Evolutionary conservation across 2,329 filamentous ascomycete species (phyloP), one percentile per base, ranked within the genome.

Genomic region (Lecanicillium sp.): DNA sequence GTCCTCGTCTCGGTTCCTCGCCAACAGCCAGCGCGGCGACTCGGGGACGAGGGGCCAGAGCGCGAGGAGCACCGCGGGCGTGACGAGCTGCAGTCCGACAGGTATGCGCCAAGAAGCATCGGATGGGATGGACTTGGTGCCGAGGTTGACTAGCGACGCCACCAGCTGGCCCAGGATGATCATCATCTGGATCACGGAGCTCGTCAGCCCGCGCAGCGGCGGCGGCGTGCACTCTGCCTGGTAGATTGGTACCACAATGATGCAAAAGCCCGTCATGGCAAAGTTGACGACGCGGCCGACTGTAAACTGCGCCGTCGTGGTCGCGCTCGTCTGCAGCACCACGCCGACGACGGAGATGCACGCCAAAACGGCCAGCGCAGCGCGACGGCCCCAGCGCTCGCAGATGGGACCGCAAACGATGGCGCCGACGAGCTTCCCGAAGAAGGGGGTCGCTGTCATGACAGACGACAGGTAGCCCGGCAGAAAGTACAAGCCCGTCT

Each of bases 11-110:
- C 62, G 59, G 5, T 62, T 64, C 19, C 64, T 60, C 7, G 67
- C 60, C 3, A 71, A 60, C 4, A 71, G 62, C 64, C 67, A 74
- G 50, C 71, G 71, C 1, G 72, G 71, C 2, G 67, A 70, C 54
- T 75, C 72, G 0, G 71, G 70, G 3, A 70, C 61, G 36, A 70
- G 61, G 4, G 59, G 53, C 4, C 67, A 57, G 2, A 62, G 56
- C 0, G 60, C 44, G 3, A 72, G 49, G 1, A 73, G 57, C 1
- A 68, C 54, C 0, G 66, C 53, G 0, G 68, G 66, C 44, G 65
- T 70, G 3, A 68, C 43, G 56, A 70, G 68, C 58, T 74, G 71
- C 6, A 74, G 52, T 1, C 62, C 66, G 15, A 70, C 69, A 0
- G 72, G 71, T 12, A 69, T 61, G 11, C 69, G 60, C 73, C 74